phyloP scores from a whole-genome alignment of 768 basidiomycete genomes.

The Xanthoconium stramineum region DNA sequence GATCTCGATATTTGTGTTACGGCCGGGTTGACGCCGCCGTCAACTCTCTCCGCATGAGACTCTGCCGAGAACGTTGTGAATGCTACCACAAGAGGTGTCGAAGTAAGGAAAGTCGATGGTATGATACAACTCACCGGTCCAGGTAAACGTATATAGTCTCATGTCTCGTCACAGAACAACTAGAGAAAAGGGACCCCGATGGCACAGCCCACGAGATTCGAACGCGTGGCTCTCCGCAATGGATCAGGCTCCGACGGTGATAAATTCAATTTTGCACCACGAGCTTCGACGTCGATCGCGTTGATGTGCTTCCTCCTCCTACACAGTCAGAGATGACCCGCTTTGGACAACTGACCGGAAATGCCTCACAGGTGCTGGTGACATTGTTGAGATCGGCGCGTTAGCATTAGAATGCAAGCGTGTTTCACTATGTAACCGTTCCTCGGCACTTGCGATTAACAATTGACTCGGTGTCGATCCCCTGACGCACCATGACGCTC shows the following conservation, averaged over 20 bases:
- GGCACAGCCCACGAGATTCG: constrained; percentile 22
- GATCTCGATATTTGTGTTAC: too few species aligned
- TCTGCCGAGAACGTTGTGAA: too few species aligned
- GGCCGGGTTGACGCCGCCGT: too few species aligned
- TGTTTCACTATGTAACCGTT: background rate
- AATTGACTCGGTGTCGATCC: constrained; percentile 17
- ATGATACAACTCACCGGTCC: constrained; percentile 4
- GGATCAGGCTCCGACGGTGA: constrained; percentile 16
- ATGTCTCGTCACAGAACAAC: constrained; percentile 13
- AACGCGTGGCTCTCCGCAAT: constrained; percentile 14
- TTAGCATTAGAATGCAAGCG: constrained; percentile 5
- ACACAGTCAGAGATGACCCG: constrained; percentile 13
- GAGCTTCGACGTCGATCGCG: constrained; percentile 26
- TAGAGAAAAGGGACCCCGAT: constrained; percentile 12
- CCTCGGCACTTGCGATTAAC: constrained; percentile 1
- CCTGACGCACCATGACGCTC: constrained; percentile 1
- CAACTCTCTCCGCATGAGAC: too few species aligned
- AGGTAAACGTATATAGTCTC: constrained; percentile 14
- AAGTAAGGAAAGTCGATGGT: constrained; percentile 10
- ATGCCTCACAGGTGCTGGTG: constrained; percentile 1
- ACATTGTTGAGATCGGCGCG: constrained; percentile 15
- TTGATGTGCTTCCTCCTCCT: constrained; percentile 19
- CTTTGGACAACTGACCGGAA: constrained; percentile 18
- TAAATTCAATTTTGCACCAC: constrained; percentile 9
- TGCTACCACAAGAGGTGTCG: background rate